Base-by-base conservation (phyloP, 2,329 filamentous ascomycete species). In the Curvularia hawaiiensis region DNA sequence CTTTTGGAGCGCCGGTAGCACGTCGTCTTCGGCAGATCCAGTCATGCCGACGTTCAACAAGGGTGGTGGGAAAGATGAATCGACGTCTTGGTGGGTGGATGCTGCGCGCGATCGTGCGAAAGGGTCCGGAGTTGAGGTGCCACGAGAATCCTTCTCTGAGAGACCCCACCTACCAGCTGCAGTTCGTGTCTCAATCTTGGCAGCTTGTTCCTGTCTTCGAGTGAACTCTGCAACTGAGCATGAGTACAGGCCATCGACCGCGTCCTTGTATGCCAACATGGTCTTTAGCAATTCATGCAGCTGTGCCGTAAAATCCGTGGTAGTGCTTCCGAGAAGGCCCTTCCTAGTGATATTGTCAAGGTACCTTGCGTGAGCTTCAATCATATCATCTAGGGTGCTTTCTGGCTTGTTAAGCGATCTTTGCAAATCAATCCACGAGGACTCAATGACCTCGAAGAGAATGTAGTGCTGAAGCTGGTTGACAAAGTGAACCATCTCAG, bases 401-500 rank as follows among this genome's bases (percentile, higher is more conserved):
- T 91, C 90, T 14, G 94, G 91, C 73, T 90, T 92, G 54, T 85
- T 87, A 60, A 98, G 89, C 31, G 90, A 89, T 28, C 86, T 85
- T 75, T 97, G 91, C 2, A 99, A 84, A 71, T 94, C 90, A 60
- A 91, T 90, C 96, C 95, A 99, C 48, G 91, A 95, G 35, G 91
- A 90, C 76, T 99, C 95, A 67, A 99, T 98, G 66, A 99, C 95
- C 77, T 99, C 95, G 71, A 98, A 99, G 10, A 99, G 83, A 66
- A 99, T 97, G 76, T 99, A 99, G 79, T 98, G 97, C 77, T 99
- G 95, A 14, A 99, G 84, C 77, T 99, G 95, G 62, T 92, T 92
- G 70, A 98, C 89, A 72, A 99, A 98, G 75, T 99, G 96, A 16
- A 98, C 91, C 95, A 99, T 99, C 77, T 99, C 96, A 12, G 94